phyloP scores from a whole-genome alignment of 139 green algal genomes.

The Mychonastes homosphaera region DNA sequence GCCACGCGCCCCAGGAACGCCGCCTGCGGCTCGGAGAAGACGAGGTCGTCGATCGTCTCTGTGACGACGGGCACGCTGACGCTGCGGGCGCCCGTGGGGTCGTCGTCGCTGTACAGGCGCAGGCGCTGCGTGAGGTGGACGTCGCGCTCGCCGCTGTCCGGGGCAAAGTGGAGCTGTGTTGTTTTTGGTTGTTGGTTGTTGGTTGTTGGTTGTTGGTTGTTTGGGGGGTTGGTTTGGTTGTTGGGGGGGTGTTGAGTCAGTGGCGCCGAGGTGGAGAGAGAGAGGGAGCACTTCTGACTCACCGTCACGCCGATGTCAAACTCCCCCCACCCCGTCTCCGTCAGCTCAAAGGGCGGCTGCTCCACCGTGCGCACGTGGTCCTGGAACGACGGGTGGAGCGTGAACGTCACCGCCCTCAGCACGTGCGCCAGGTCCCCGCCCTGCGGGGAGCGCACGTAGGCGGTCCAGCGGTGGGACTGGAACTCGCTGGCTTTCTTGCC shows the following conservation, averaged over 20 bases:
- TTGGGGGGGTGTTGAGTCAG: neutral
- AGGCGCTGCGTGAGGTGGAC: slow-evolving; percentile 70
- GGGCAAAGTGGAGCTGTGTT: slow-evolving; percentile 54
- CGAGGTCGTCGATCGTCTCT: slow-evolving; percentile 62
- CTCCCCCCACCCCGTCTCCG: slow-evolving; percentile 91
- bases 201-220: neutral
- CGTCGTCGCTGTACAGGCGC: slow-evolving; percentile 68
- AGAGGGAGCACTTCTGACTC: neutral
- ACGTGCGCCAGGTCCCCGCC: slow-evolving; percentile 64
- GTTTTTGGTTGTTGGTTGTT: neutral
- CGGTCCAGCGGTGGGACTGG: slow-evolving; percentile 78
- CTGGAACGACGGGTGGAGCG: slow-evolving; percentile 80
- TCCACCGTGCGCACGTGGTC: slow-evolving; percentile 53
- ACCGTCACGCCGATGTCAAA: slow-evolving; percentile 82
- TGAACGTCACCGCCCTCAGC: slow-evolving; percentile 60
- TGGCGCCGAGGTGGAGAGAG: neutral
- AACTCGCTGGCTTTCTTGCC: slow-evolving; percentile 84
- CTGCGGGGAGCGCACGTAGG: slow-evolving; percentile 68
- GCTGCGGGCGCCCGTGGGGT: slow-evolving; percentile 5
- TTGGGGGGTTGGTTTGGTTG: neutral
- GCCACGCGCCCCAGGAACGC: slow-evolving; percentile 56
- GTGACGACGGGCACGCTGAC: slow-evolving; percentile 62
- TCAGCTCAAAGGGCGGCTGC: slow-evolving; percentile 53
- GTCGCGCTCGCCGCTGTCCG: slow-evolving; percentile 51
- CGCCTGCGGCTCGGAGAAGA: slow-evolving; percentile 72